A percentile compares a stretch with the other conserved stretches of the same genome.
phyloP scores from a whole-genome alignment of 331 rosid species.

The Acacia pycnantha region DNA sequence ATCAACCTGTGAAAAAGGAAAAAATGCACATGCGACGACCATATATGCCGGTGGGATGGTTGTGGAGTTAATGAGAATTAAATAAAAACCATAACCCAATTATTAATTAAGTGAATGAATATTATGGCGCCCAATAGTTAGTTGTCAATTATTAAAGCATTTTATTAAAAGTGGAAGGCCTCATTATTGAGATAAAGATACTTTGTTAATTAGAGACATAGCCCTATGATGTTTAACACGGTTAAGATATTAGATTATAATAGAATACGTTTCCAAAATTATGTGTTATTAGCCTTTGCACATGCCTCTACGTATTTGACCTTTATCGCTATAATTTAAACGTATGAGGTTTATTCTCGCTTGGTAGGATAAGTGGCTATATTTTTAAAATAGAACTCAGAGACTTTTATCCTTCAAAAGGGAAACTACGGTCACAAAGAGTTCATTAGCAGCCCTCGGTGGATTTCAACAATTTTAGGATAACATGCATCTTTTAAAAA shows the following conservation, averaged over 20 bases:
- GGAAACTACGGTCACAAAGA: slow-evolving; percentile 21
- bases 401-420: slow-evolving; percentile 7
- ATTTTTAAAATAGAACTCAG: background rate
- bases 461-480: slow-evolving; percentile 28
- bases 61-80: slow-evolving; percentile 42
- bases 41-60: slow-evolving; percentile 43
- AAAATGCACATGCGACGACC: slow-evolving; percentile 42
- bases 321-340: background rate
- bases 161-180: slow-evolving; percentile 28
- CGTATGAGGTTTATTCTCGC: background rate
- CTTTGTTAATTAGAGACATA: slow-evolving; percentile 34
- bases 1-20: slow-evolving; percentile 17
- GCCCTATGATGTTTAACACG: slow-evolving; percentile 17
- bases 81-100: slow-evolving; percentile 33
- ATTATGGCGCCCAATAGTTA: slow-evolving; percentile 37
- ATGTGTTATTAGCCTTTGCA: slow-evolving; percentile 3
- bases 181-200: slow-evolving; percentile 41
- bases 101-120: slow-evolving; percentile 24
- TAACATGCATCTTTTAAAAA: slow-evolving; percentile 11
- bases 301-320: slow-evolving; percentile 35
- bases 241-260: slow-evolving; percentile 15
- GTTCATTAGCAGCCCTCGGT: slow-evolving; percentile 4
- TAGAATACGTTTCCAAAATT: slow-evolving; percentile 30
- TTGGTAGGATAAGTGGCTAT: slow-evolving; percentile 8
- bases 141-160: slow-evolving; percentile 38